phyloP scores from a whole-genome alignment of 495 filamentous ascomycete genomes.

The Penicillium canescens region DNA sequence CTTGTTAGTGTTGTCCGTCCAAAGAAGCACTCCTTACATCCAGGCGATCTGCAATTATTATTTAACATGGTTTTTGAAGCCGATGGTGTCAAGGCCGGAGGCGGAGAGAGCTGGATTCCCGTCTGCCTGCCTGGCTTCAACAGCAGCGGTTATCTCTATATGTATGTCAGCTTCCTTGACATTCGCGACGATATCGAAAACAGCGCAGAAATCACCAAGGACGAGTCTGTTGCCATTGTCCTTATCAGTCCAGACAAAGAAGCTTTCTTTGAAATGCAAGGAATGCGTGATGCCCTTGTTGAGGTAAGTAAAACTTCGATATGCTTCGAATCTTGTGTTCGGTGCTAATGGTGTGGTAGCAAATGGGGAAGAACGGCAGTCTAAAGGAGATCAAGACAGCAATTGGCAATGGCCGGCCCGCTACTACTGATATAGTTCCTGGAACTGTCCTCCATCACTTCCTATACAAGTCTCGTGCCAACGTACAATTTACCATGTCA shows the following conservation, averaged over 20 bases:
- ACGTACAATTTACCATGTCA: conserved; percentile 95
- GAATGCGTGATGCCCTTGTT: conserved; percentile 81
- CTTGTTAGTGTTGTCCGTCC: conserved; percentile 94
- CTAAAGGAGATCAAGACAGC: conserved; percentile 74
- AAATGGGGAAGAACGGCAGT: conserved; percentile 73
- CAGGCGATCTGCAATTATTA: conserved; percentile 91
- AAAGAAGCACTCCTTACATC: conserved; percentile 92
- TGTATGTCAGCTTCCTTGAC: conserved; percentile 93
- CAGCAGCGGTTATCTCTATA: conserved; percentile 94
- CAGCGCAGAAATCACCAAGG: conserved; percentile 44
- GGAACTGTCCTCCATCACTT: conserved; percentile 84
- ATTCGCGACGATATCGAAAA: conserved; percentile 34
- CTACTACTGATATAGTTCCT: conserved; percentile 72
- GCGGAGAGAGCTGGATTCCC: conserved; percentile 97
- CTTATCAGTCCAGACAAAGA: conserved; percentile 93
- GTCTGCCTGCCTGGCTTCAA: conserved; percentile 97
- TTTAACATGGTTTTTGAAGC: conserved; percentile 99
- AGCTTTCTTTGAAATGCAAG: conserved; percentile 83
- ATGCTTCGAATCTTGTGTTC: background rate
- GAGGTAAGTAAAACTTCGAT: conserved; percentile 38
- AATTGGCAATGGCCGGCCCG: conserved; percentile 68
- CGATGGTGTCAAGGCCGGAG: conserved; percentile 80
- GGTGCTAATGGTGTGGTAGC: conserved; percentile 28
- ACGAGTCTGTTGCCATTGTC: conserved; percentile 84
- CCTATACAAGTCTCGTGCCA: conserved; percentile 86